A percentile compares a stretch with the other conserved stretches of the same genome.
phyloP scores from a whole-genome alignment of 2,329 filamentous ascomycete species.

The Zarea fungicola region DNA sequence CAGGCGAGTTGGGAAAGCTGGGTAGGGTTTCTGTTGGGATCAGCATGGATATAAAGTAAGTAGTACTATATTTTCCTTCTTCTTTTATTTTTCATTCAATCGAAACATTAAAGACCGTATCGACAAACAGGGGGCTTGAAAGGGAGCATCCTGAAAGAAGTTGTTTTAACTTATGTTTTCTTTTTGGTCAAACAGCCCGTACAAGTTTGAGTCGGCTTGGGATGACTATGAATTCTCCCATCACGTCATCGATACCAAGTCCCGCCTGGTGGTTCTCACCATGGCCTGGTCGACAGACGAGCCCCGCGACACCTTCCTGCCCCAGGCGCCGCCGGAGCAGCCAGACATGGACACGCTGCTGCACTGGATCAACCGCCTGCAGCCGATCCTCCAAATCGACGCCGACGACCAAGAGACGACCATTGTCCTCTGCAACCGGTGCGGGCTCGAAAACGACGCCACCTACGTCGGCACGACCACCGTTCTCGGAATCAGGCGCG shows the following conservation, averaged over 20 bases:
- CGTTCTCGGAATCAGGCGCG: conserved; percentile 60
- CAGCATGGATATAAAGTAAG: conserved; percentile 51
- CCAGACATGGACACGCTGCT: conserved; percentile 69
- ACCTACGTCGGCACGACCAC: conserved; percentile 71
- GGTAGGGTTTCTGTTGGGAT: conserved; percentile 49
- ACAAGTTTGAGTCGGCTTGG: conserved; percentile 16
- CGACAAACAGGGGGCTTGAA: too few relatives aligned
- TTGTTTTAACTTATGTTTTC: accelerated
- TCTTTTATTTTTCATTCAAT: too few relatives aligned
- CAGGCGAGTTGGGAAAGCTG: conserved; percentile 34
- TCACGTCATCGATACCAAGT: conserved; percentile 50
- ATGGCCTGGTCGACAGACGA: conserved; percentile 74
- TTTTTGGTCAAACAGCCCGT: conserved; percentile 4
- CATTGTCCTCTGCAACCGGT: conserved; percentile 66
- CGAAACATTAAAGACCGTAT: too few relatives aligned
- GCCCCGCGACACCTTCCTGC: conserved; percentile 41
- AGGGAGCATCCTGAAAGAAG: not conserved
- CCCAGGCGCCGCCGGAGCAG: conserved; percentile 44
- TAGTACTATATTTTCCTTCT: not conserved
- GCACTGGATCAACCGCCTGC: conserved; percentile 70
- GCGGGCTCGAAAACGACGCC: conserved; percentile 59
- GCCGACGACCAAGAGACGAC: conserved; percentile 56
- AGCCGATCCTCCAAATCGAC: conserved; percentile 54
- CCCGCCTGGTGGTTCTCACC: conserved; percentile 61
- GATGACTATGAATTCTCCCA: conserved; percentile 34